Evolutionary conservation across 2,329 filamentous ascomycete species (phyloP).

Genomic region (Epichloe scottii): DNA sequence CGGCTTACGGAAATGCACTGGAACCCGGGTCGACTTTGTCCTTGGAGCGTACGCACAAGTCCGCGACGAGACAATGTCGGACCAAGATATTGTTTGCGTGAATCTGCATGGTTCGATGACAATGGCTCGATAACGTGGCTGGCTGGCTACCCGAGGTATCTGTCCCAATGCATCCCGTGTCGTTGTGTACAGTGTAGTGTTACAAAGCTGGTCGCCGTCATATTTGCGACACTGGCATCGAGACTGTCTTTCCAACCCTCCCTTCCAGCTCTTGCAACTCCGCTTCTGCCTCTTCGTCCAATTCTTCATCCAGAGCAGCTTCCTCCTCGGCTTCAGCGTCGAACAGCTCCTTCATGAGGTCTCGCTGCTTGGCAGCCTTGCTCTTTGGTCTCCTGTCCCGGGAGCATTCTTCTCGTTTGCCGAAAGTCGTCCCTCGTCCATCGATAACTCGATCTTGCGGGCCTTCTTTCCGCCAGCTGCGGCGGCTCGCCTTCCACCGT

Average conservation of each 20-base stretch:
- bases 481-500: conserved; percentile 33
- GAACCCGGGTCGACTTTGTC: too few relatives aligned
- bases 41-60: too few relatives aligned
- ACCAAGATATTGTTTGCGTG: too few relatives aligned
- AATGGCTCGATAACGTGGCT: too few relatives aligned
- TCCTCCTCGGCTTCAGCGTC: conserved; percentile 22
- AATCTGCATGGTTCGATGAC: too few relatives aligned
- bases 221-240: background rate
- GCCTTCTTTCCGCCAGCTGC: conserved; percentile 23
- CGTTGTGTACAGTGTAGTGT: background rate
- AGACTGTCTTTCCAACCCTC: background rate
- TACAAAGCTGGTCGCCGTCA: background rate
- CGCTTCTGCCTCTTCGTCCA: conserved; percentile 19
- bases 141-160: too few relatives aligned
- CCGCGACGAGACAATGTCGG: too few relatives aligned
- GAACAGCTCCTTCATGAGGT: conserved; percentile 28
- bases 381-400: conserved; percentile 29
- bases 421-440: conserved; percentile 24
- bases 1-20: background rate
- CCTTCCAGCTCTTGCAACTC: conserved; percentile 9
- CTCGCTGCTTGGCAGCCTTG: conserved; percentile 23
- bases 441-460: conserved; percentile 23
- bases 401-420: conserved; percentile 25
- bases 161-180: background rate
- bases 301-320: conserved; percentile 17